Conservation (phyloP, 805 yeast species). For the Sugiyamaella smithiae region DNA sequence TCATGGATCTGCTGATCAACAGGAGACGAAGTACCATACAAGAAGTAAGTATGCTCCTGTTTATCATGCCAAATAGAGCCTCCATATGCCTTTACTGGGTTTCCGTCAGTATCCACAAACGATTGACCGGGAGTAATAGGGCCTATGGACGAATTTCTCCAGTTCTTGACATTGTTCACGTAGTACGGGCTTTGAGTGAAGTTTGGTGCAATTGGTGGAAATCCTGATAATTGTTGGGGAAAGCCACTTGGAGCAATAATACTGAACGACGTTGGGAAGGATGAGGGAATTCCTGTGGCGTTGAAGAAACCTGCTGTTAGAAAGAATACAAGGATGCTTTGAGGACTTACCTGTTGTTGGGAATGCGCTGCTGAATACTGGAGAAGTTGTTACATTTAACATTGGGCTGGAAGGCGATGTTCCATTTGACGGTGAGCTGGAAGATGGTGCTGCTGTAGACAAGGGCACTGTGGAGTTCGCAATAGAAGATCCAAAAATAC, state of each 20-base stretch:
- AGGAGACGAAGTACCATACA: not conserved
- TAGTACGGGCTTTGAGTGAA: not conserved
- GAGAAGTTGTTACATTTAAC: not conserved
- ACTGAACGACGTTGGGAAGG: not conserved
- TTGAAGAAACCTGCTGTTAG: not conserved
- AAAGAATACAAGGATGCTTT: not conserved
- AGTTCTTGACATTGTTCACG: not conserved
- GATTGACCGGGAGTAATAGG: not conserved
- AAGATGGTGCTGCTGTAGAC: not conserved
- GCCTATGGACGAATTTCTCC: not conserved
- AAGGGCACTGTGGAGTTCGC: not conserved
- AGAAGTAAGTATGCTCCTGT: not conserved
- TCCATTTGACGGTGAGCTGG: not conserved
- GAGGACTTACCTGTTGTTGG: not conserved
- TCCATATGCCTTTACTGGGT: not conserved
- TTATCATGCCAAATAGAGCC: not conserved
- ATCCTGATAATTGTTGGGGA: not conserved
- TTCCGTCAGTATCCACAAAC: not conserved
- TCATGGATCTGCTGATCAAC: not conserved
- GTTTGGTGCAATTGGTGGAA: not conserved
- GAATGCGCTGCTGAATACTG: not conserved
- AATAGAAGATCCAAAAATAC: not conserved
- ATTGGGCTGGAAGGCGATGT: not conserved
- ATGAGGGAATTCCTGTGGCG: not conserved
- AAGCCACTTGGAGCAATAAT: not conserved